A percentile compares a stretch with the other conserved stretches of the same genome.
Conservation (phyloP, 768 basidiomycete genomes). For the Phylloporus arenicola region DNA sequence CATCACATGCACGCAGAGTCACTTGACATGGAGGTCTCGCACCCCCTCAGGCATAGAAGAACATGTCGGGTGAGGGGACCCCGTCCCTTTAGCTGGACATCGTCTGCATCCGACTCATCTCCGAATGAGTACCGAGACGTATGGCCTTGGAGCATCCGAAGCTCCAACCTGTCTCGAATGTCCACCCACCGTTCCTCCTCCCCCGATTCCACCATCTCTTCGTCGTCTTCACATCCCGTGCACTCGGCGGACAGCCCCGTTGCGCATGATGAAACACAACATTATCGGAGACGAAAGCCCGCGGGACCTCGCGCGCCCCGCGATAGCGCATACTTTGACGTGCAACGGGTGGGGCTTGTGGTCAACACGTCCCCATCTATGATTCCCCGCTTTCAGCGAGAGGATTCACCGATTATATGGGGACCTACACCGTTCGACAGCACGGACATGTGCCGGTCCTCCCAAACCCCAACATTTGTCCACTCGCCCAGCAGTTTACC, state of each 20-base stretch:
- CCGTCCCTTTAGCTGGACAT: slow-evolving; percentile 26
- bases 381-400: slow-evolving; percentile 4
- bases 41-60: slow-evolving; percentile 7
- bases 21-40: slow-evolving; percentile 11
- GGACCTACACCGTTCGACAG: not conserved
- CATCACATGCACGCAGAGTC: not conserved
- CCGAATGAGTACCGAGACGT: slow-evolving; percentile 10
- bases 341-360: slow-evolving; percentile 12
- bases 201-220: slow-evolving; percentile 8
- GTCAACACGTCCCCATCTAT: slow-evolving; percentile 14
- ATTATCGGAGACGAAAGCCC: slow-evolving; percentile 17
- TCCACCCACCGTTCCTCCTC: slow-evolving; percentile 17
- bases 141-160: slow-evolving; percentile 15
- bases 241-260: not conserved
- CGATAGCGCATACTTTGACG: slow-evolving; percentile 1
- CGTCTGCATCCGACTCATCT: slow-evolving; percentile 12
- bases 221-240: slow-evolving; percentile 7
- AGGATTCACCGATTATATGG: not conserved
- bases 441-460: not conserved
- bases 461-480: slow-evolving; percentile 3
- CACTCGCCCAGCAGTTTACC: slow-evolving; percentile 16
- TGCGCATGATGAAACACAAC: too few species aligned
- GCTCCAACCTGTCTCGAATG: slow-evolving; percentile 10
- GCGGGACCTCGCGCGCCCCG: slow-evolving; percentile 24
- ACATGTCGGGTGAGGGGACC: slow-evolving; percentile 23